Evolutionary conservation across 2,329 filamentous ascomycete genomes (phyloP), one percentile per base, ranked within the genome.

Genomic region (Ascochyta clinopodiicola): DNA sequence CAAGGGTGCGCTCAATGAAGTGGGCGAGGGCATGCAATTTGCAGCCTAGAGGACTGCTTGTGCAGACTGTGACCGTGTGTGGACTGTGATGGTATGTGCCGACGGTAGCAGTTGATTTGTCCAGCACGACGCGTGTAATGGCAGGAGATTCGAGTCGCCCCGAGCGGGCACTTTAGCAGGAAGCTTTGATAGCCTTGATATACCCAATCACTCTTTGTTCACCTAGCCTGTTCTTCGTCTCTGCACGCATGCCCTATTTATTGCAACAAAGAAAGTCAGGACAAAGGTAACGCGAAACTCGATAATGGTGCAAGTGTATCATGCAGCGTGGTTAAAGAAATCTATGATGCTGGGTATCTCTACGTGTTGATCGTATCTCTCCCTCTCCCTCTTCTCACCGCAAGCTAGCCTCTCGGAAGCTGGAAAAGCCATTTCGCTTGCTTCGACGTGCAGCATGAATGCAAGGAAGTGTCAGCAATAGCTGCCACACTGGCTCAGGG

Each of bases 1-100:
- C 65, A 88, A 85, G 7, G 72, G 73, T 3, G 74, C 78, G n/a
- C 70, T 87, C 55, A 75, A 77, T 46, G 79, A 77, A 24, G 64
- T 73, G 17, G 78, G 44, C 44, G 75, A 73, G 75, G 80, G 73
- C 39, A 70, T 79, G 59, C 75, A 71, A 45, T 73, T 79, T 49
- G 55, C 40, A 12, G 64, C 53, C 15, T 62, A 57, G 50, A 21
- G 17, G 38, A 13, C 51, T 42, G 4, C 6, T 4, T 3, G 25
- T n/a, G n/a, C n/a, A 12, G 27, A 31, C 17, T 17, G 17, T 17
- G 17, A 17, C 17, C 17, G 17, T 17, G 17, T 17, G 17, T 17
- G 17, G 17, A 17, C 17, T 17, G 17, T 17, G 17, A 17, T 17
- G 17, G 17, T 17, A 17, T 3, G 25, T n/a, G n/a, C n/a, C 8